Evolutionary conservation across 768 basidiomycete genomes (phyloP).

Genomic region (Trametopsis cervina): DNA sequence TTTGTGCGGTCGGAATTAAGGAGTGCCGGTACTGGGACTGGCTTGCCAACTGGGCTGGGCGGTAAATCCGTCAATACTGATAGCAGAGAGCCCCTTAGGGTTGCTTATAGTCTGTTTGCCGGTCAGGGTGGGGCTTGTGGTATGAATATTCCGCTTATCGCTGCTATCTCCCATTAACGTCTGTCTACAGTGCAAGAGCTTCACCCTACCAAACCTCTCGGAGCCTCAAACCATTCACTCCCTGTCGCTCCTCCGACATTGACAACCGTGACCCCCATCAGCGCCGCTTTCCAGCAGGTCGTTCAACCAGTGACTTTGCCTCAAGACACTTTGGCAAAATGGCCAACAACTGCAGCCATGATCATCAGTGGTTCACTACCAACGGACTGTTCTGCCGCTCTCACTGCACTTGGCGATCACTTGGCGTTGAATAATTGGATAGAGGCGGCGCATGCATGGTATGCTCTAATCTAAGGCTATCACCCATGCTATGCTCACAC

Average conservation of each 20-base stretch:
- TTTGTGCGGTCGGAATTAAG: slow-evolving; percentile 78
- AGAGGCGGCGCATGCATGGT: slow-evolving; percentile 93
- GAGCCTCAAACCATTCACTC: slow-evolving; percentile 31
- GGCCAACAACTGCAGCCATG: slow-evolving; percentile 85
- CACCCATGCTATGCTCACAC: not conserved
- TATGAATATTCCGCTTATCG: slow-evolving; percentile 29
- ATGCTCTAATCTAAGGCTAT: slow-evolving; percentile 22
- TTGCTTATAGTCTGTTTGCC: slow-evolving; percentile 77
- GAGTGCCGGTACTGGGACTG: slow-evolving; percentile 17
- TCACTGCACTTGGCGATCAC: slow-evolving; percentile 82
- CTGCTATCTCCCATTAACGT: slow-evolving; percentile 5
- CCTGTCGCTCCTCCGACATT: slow-evolving; percentile 31
- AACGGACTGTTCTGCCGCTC: slow-evolving; percentile 61
- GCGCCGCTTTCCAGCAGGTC: slow-evolving; percentile 47
- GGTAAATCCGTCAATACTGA: slow-evolving; percentile 23
- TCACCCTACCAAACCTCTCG: slow-evolving; percentile 48
- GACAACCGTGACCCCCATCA: slow-evolving; percentile 45
- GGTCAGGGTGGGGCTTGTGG: slow-evolving; percentile 76
- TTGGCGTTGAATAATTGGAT: slow-evolving; percentile 64
- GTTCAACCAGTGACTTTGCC: slow-evolving; percentile 45
- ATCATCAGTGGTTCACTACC: slow-evolving; percentile 66
- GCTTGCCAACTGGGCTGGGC: slow-evolving; percentile 15
- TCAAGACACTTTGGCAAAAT: slow-evolving; percentile 57
- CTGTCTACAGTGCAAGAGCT: slow-evolving; percentile 60
- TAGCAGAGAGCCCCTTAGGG: slow-evolving; percentile 67